Evolutionary conservation across 345 rosid genomes (phyloP), one percentile per base, ranked within the genome.

Genomic region (Aquilaria sinensis): DNA sequence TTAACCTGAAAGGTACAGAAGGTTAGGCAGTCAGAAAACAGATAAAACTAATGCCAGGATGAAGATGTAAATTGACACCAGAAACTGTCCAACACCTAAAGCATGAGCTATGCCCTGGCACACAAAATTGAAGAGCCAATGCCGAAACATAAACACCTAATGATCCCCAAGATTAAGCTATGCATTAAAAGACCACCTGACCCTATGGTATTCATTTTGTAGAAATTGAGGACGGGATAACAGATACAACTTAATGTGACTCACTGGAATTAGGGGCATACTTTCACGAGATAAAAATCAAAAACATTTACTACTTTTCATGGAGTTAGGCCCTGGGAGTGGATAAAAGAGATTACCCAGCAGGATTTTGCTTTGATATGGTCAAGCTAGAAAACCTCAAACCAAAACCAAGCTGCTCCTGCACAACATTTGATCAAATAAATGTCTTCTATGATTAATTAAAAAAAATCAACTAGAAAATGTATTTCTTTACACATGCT

Each of bases 351-450:
- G 61, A 73, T 77, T 87, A 92, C 98, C 98, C 84, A 71, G 75
- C 74, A 49, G 75, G 68, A 74, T 71, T 81, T 77, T 89, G 96
- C 78, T 84, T 87, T 69, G 79, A 81, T 63, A 87, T 72, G 33
- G 85, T 85, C 83, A 92, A 89, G 85, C 93, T 85, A 68, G 93
- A 82, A 76, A 92, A 80, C 79, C 77, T 80, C 66, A 89, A 72
- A 78, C 98, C 96, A 49, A 89, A 76, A 15, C 76, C 66, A 64
- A 79, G 75, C 62, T 70, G 83, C 6, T 58, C 88, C 96, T 87
- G 85, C 51, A 75, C 66, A 61, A 66, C 15, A 57, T 43, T 57
- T 65, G 51, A 48, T 45, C 52, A 64, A 74, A 54, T 63, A 54
- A 60, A 51, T 12, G 30, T n/a, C 43, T 48, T 65, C 33, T 6